These are phyloP conservation scores for Pseudevernia furfuracea DNA, from an alignment of 495 filamentous ascomycete genomes.

Conservation along the genomic window DNA sequence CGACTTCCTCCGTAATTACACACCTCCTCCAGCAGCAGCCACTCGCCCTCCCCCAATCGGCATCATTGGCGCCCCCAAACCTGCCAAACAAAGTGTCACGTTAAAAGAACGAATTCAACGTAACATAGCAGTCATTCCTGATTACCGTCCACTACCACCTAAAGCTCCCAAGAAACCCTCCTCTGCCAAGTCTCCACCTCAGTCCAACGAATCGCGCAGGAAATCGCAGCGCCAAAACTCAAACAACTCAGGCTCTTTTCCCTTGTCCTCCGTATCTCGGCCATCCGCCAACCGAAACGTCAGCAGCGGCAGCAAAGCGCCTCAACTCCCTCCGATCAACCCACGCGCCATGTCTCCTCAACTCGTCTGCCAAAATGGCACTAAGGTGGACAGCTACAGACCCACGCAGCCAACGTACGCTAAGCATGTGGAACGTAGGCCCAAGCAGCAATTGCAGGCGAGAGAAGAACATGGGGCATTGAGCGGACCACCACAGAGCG, in stretches of 20 bases:
- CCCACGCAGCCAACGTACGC: slow-evolving; percentile 35
- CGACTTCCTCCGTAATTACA: slow-evolving; percentile 80
- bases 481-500: slow-evolving; percentile 27
- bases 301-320: slow-evolving; percentile 12
- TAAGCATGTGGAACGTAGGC: slow-evolving; percentile 33
- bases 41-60: slow-evolving; percentile 33
- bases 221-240: slow-evolving; percentile 12
- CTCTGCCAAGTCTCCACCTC: slow-evolving; percentile 15
- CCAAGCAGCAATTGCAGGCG: slow-evolving; percentile 31
- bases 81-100: slow-evolving; percentile 32
- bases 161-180: slow-evolving; percentile 22
- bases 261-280: slow-evolving; percentile 4
- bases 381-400: slow-evolving; percentile 24
- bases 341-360: slow-evolving; percentile 20
- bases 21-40: slow-evolving; percentile 56
- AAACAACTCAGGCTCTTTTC: not conserved
- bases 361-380: slow-evolving; percentile 24
- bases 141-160: slow-evolving; percentile 37
- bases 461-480: slow-evolving; percentile 30
- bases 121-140: slow-evolving; percentile 40
- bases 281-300: slow-evolving; percentile 8
- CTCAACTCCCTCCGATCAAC: slow-evolving; percentile 23
- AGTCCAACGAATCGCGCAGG: slow-evolving; percentile 12
- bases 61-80: slow-evolving; percentile 37
- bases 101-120: slow-evolving; percentile 20